Base-by-base conservation (phyloP, 306 rosid species). In the Inga laurina region DNA sequence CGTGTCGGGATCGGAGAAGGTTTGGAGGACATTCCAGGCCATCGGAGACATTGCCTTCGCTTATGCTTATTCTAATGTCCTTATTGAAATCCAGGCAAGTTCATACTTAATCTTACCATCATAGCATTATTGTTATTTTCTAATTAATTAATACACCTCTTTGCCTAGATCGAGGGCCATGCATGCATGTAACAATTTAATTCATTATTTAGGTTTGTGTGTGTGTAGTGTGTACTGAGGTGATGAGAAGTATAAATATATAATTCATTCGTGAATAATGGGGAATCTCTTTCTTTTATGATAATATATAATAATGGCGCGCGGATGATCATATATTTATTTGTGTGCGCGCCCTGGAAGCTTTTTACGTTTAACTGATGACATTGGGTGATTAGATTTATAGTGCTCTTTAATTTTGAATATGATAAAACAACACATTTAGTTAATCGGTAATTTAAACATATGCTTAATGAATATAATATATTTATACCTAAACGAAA, bases 11-110 rank as follows among this genome's bases (percentile, higher is more conserved):
- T 32, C 87, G 1, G 94, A 89, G 76, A 93, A 92, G 78, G 82
- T 92, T 24, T 93, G 95, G 89, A 87, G 76, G 78, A 85, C 85
- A 21, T 92, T 93, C 82, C 97, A 88, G 82, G 94, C 97, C 32
- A 84, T 91, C 10, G 97, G 97, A 61, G 97, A 93, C 83, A 93
- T 93, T 80, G 97, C 97, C 24, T 93, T 93, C 43, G 97, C 97
- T 74, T 93, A 93, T 87, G 92, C 94, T 24, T 93, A 74, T 78
- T 91, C 97, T 0, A 93, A 91, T n/a, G 97, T 93, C 19, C 97
- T 93, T 10, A 86, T 91, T 10, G 97, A 93, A 85, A 93, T 93
- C 32, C 97, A 93, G 97, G 97, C 84, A 83, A 83, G 75, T 45
- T 39, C 14, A 30, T 77, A 22, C 8, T 41, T 41, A 18, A 21